Evolutionary conservation across 176 grass and related monocot species (phyloP), one percentile per base, ranked within the genome.

Genomic region (Eragrostis curvula): DNA sequence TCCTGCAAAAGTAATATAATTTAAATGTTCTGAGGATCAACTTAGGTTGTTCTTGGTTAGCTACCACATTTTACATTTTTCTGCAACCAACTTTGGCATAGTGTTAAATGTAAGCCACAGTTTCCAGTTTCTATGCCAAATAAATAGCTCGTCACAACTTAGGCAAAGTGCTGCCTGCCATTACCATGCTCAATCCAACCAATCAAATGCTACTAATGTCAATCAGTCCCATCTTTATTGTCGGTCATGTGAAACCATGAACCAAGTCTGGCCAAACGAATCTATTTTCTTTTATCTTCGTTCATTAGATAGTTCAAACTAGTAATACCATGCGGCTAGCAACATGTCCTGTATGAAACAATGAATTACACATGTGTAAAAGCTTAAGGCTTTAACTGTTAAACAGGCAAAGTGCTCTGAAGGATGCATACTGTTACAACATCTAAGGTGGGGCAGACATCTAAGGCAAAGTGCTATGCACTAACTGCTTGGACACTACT

Each of bases 331-430:
- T 7, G 42, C 40, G 68, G 12, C 8, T 68, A 57, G 36, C 12
- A 46, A 76, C 46, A 73, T 55, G 7, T 47, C 72, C 16, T 44
- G 75, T 75, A 55, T 16, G 9, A 75, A 75, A 73, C 20, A 84
- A 75, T 40, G 63, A 17, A 83, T 42, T 39, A 70, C 53, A 23
- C 10, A 57, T 57, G 53, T 20, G 23, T n/a, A 57, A 57, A 36
- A 36, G n/a, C 21, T 23, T 55, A 55, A 55, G 0, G 21, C 20
- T 55, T 55, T 55, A 55, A 21, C 52, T 55, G 18, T 55, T 20
- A 55, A 21, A 55, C 18, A 55, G 52, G 18, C 18, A 55, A 55
- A 53, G 7, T 8, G 67, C 13, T 43, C 18, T 43, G n/a, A 56
- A 57, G 36, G 78, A 5, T 23, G 8, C 16, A 3, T 55, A 75